Evolutionary conservation across 805 yeast genomes (phyloP), one percentile per base, ranked within the genome.

Genomic region (Monosporozyma unispora): DNA sequence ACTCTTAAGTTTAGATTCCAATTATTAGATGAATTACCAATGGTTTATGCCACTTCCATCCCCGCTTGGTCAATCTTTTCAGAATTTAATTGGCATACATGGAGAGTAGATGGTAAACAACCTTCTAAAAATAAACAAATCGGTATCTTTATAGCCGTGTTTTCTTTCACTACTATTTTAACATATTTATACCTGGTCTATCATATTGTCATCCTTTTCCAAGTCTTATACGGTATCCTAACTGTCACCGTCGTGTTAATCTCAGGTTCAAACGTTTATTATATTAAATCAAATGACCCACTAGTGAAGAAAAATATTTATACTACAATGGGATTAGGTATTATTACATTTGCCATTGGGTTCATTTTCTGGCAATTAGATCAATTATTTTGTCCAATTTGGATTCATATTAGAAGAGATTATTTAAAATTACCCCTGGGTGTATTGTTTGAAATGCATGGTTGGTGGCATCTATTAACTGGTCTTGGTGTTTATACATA

Each of bases 11-110:
- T 91, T 67, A 87, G 85, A 62, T 93, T 78, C 70, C 99, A 93
- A 70, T 66, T 93, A 54, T 74, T 93, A 66, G 99, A 93, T 70
- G 99, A 93, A 66, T 73, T 93, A 60, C 99, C 99, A 39, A 93
- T 93, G 99, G 87, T 93, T 54, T 93, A 93, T 69, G 97, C 96
- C 21, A 93, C 99, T 2, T 91, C 96, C 55, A 81, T 91, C 25
- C 98, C 99, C 0, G 82, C 88, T 53, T 87, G 95, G 95, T 76
- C 82, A 41, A 81, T 86, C 1, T 82, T 84, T 56, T 76, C 85
- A 44, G 86, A 81, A 60, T 50, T 54, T 31, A 48, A 53, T 28
- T 53, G 56, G 56, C 45, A 40, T 14, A 79, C 78, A 39, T 71
- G 68, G 25, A 47, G 47, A 48, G 27, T 38, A 1, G 22, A 27